Conservation (phyloP, 345 rosid species). For the Sonneratia caseolaris region DNA sequence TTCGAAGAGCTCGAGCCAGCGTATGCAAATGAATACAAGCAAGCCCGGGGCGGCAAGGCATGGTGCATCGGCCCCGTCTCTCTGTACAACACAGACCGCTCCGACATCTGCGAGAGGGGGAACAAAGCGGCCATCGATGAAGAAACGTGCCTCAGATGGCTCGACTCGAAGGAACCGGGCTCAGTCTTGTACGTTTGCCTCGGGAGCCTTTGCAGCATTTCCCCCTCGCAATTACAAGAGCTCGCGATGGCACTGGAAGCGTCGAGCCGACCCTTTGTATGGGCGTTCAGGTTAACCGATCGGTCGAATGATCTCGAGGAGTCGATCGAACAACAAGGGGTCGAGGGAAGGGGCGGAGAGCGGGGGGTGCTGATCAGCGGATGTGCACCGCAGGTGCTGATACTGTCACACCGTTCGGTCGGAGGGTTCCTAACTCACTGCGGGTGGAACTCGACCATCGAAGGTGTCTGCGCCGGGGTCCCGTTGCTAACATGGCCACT, state of each 20-base stretch:
- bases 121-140: slow-evolving; percentile 14
- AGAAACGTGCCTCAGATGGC: slow-evolving; percentile 20
- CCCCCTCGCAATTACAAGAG: slow-evolving; percentile 13
- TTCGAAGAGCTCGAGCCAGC: slow-evolving; percentile 26
- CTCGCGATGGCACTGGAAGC: slow-evolving; percentile 31
- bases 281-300: slow-evolving; percentile 18
- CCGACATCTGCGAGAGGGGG: slow-evolving; percentile 23
- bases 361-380: slow-evolving; percentile 24
- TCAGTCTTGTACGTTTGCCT: slow-evolving; percentile 31
- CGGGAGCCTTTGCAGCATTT: slow-evolving; percentile 18
- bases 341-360: slow-evolving; percentile 18
- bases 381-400: slow-evolving; percentile 32
- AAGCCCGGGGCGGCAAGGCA: slow-evolving; percentile 11
- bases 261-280: slow-evolving; percentile 23
- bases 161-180: slow-evolving; percentile 12
- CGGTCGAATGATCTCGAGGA: slow-evolving; percentile 13
- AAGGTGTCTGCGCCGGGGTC: slow-evolving; percentile 20
- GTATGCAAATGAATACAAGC: slow-evolving; percentile 15
- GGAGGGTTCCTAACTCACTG: slow-evolving; percentile 33
- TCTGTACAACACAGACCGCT: slow-evolving; percentile 9
- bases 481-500: slow-evolving; percentile 32
- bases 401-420: slow-evolving; percentile 24
- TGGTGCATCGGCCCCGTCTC: slow-evolving; percentile 39
- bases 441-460: slow-evolving; percentile 34
- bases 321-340: slow-evolving; percentile 21